Conservation (phyloP, 1,284 basidiomycete species). For the Ganoderma sinense region DNA sequence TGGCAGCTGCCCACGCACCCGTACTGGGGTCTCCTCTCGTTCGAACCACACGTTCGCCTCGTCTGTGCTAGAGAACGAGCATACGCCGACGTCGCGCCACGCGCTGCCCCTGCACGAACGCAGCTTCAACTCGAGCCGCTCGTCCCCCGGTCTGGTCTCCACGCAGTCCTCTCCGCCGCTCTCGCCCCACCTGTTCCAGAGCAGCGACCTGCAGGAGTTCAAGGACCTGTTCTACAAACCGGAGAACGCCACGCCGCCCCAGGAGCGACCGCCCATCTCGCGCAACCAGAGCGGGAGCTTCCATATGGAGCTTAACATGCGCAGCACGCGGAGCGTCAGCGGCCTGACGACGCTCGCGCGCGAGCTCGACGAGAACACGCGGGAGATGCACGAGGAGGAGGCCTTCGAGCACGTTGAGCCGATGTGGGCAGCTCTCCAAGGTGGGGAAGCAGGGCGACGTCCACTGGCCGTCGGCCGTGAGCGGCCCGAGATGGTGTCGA, state of each 20-base stretch:
- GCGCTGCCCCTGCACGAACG: slow-evolving; percentile 18
- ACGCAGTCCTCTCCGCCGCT: slow-evolving; percentile 47
- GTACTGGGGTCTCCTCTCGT: slow-evolving; percentile 28
- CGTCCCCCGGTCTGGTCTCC: slow-evolving; percentile 51
- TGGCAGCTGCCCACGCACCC: slow-evolving; percentile 8
- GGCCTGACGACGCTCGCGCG: slow-evolving; percentile 68
- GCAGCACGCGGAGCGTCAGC: slow-evolving; percentile 48
- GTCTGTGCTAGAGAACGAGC: slow-evolving; percentile 36
- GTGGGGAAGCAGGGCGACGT: slow-evolving; percentile 37
- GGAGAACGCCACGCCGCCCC: slow-evolving; percentile 24
- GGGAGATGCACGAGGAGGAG: slow-evolving; percentile 44
- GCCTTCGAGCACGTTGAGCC: slow-evolving; percentile 30
- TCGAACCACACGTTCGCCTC: slow-evolving; percentile 37
- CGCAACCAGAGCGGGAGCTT: slow-evolving; percentile 37
- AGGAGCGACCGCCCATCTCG: slow-evolving; percentile 32
- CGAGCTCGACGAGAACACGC: slow-evolving; percentile 67
- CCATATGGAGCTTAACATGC: slow-evolving; percentile 37
- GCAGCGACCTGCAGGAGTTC: slow-evolving; percentile 70
- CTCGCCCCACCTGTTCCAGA: slow-evolving; percentile 50
- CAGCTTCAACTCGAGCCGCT: slow-evolving; percentile 33
- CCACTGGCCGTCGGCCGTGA: slow-evolving; percentile 33
- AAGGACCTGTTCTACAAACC: slow-evolving; percentile 71
- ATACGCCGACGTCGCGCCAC: slow-evolving; percentile 38
- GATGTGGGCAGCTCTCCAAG: slow-evolving; percentile 41
- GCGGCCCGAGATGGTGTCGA: slow-evolving; percentile 36